Evolutionary conservation across 768 basidiomycete genomes (phyloP).

Genomic region (Leccinellum luteum): DNA sequence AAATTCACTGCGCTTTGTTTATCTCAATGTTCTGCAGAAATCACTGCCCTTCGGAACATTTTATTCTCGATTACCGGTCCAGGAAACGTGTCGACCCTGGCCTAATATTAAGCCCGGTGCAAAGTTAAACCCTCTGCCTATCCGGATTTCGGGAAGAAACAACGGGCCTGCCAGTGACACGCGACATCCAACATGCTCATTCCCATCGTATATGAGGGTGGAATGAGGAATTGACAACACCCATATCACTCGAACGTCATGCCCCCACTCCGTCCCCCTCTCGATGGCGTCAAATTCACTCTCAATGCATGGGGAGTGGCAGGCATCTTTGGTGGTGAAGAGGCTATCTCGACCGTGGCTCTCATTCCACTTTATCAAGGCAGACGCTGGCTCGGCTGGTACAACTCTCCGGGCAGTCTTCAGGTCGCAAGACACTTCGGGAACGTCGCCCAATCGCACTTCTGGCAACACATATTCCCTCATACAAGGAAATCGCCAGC

Average conservation of each 20-base stretch:
- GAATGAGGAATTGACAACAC: not conserved
- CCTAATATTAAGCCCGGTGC: not conserved
- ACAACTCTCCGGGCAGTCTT: conserved; percentile 34
- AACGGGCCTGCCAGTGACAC: not conserved
- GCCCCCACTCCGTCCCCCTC: conserved; percentile 11
- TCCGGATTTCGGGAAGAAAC: not conserved
- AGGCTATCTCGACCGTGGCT: conserved; percentile 31
- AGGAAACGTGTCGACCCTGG: not conserved
- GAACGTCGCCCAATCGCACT: conserved; percentile 21
- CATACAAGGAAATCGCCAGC: conserved; percentile 19
- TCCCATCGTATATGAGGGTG: not conserved
- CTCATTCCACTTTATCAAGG: conserved; percentile 28
- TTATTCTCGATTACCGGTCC: not conserved
- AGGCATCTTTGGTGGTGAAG: conserved; percentile 35
- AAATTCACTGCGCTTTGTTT: not conserved
- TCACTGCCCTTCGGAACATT: not conserved
- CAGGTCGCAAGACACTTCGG: conserved; percentile 29
- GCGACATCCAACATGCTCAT: not conserved
- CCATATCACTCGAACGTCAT: conserved; percentile 1
- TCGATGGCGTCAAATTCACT: conserved; percentile 11
- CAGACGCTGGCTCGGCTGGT: conserved; percentile 35
- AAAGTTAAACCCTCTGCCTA: not conserved
- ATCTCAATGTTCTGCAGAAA: not conserved
- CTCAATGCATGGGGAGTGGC: conserved; percentile 32
- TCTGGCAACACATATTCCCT: conserved; percentile 29